These are phyloP conservation scores for Ophiostoma piceae DNA, from an alignment of 2,329 filamentous ascomycete species.

Conservation along the genomic window DNA sequence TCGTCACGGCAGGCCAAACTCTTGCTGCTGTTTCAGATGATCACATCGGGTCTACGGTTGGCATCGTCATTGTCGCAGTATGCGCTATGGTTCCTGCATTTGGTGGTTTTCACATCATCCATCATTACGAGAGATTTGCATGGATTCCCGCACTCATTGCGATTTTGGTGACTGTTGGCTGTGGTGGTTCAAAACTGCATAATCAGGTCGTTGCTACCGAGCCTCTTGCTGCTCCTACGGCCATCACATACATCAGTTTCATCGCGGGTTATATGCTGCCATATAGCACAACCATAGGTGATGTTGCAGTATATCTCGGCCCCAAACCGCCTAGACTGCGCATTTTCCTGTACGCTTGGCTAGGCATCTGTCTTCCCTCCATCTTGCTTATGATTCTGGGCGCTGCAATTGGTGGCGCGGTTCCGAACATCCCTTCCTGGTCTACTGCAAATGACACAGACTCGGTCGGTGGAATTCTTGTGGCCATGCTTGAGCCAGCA, in stretches of 20 bases:
- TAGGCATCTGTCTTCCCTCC: slow-evolving; percentile 51
- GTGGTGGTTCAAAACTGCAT: slow-evolving; percentile 24
- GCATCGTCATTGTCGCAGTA: slow-evolving; percentile 51
- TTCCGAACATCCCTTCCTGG: slow-evolving; percentile 51
- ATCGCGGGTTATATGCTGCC: slow-evolving; percentile 60
- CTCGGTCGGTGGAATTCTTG: slow-evolving; percentile 53
- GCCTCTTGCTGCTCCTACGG: slow-evolving; percentile 34
- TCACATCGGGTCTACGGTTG: slow-evolving; percentile 47
- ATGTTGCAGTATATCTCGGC: slow-evolving; percentile 57
- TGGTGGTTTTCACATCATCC: slow-evolving; percentile 27
- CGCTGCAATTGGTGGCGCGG: slow-evolving; percentile 58
- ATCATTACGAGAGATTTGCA: slow-evolving; percentile 27
- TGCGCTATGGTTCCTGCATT: slow-evolving; percentile 27
- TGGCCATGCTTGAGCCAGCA: slow-evolving; percentile 53
- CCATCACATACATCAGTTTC: slow-evolving; percentile 51
- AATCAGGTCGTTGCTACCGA: slow-evolving; percentile 30
- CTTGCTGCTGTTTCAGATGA: slow-evolving; percentile 50
- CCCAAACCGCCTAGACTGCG: slow-evolving; percentile 32
- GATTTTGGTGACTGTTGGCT: slow-evolving; percentile 26
- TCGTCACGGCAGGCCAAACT: slow-evolving; percentile 56
- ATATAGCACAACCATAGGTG: slow-evolving; percentile 54
- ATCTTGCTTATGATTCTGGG: slow-evolving; percentile 58
- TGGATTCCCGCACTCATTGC: slow-evolving; percentile 27
- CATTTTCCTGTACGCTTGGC: slow-evolving; percentile 53
- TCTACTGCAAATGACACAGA: slow-evolving; percentile 46